These are phyloP conservation scores for Candolleomyces aberdarensis DNA, from an alignment of 768 basidiomycete species.

Conservation along the genomic window DNA sequence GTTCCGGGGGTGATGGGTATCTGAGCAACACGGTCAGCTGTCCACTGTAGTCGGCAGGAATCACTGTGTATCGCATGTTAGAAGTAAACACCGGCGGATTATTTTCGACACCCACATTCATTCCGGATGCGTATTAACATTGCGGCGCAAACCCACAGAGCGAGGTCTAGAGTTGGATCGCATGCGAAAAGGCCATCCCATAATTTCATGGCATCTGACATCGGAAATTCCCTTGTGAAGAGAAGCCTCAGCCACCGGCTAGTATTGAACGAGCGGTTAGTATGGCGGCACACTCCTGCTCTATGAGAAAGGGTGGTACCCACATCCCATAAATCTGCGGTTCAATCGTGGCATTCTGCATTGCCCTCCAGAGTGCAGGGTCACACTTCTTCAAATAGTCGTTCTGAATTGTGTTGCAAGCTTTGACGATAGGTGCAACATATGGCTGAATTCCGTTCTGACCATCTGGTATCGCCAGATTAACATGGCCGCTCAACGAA, in stretches of 20 bases:
- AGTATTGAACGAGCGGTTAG: conserved; percentile 4
- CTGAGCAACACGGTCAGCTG: conserved; percentile 83
- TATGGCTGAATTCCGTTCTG: conserved; percentile 58
- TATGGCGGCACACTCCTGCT: neutral
- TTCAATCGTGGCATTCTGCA: conserved; percentile 84
- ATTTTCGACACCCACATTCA: conserved; percentile 54
- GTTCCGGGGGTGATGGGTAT: conserved; percentile 62
- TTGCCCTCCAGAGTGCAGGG: conserved; percentile 67
- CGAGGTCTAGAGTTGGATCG: conserved; percentile 73
- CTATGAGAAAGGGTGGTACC: conserved; percentile 27
- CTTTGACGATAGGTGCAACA: conserved; percentile 79
- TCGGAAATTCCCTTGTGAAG: conserved; percentile 88
- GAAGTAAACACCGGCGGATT: neutral
- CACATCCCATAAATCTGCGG: conserved; percentile 97
- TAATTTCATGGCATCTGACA: conserved; percentile 78
- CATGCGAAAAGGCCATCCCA: conserved; percentile 97
- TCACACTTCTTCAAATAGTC: conserved; percentile 73
- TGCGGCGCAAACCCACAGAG: conserved; percentile 86
- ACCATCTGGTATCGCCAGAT: conserved; percentile 43
- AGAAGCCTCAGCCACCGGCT: conserved; percentile 93
- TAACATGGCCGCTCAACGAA: conserved; percentile 38
- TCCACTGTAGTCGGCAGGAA: conserved; percentile 81
- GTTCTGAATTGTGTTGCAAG: conserved; percentile 79
- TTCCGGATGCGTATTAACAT: conserved; percentile 96
- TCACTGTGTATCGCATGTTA: conserved; percentile 46